Evolutionary conservation across 2,329 filamentous ascomycete species (phyloP).

Genomic region (Lachnellula arida): DNA sequence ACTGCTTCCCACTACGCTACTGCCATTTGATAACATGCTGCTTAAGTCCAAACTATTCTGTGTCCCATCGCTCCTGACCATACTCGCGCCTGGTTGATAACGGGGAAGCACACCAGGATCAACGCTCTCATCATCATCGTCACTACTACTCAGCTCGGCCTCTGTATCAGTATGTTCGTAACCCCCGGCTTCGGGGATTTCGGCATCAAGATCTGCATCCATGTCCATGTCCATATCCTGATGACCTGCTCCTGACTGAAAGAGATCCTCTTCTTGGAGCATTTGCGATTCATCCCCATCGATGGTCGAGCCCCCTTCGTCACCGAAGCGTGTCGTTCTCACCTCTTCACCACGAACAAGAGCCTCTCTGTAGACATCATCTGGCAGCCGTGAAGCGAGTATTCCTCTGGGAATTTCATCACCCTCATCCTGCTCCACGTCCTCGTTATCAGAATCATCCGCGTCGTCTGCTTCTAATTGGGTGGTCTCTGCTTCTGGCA

Average conservation of each 20-base stretch:
- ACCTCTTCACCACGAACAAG: constrained; percentile 47
- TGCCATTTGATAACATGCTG: constrained; percentile 23
- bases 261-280: constrained; percentile 59
- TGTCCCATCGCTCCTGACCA: constrained; percentile 33
- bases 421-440: constrained; percentile 37
- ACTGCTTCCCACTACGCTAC: constrained; percentile 29
- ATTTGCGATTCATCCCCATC: constrained; percentile 56
- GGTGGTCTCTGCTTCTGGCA: constrained; percentile 54
- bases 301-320: constrained; percentile 44
- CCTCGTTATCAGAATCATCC: constrained; percentile 35
- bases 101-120: constrained; percentile 34
- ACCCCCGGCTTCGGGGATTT: constrained; percentile 60
- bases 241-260: constrained; percentile 30
- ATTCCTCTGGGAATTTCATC: constrained; percentile 28
- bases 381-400: constrained; percentile 42
- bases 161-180: constrained; percentile 80
- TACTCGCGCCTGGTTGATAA: constrained; percentile 21
- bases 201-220: constrained; percentile 67
- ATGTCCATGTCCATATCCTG: constrained; percentile 46
- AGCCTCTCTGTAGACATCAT: constrained; percentile 59
- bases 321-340: constrained; percentile 41
- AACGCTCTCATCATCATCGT: constrained; percentile 37
- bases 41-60: constrained; percentile 31
- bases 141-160: constrained; percentile 52
- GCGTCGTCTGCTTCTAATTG: constrained; percentile 37